Percentiles rank a stretch among this genome's conserved stretches.
Evolutionary conservation across 2,329 filamentous ascomycete genomes (phyloP).

Genomic region (Ascochyta viciae-villosae): DNA sequence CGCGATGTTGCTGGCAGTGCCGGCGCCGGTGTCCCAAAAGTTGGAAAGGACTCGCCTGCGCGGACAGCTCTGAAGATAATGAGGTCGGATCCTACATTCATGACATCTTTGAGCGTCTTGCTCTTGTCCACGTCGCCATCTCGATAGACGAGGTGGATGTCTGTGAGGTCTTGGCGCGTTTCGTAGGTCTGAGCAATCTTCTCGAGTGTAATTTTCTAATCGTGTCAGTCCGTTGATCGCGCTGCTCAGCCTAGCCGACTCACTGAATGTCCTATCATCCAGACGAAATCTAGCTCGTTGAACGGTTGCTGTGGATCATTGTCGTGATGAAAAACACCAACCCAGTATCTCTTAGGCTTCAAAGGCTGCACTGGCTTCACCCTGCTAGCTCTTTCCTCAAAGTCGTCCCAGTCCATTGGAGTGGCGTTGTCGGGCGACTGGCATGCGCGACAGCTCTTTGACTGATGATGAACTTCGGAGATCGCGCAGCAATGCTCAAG

Average conservation of each 20-base stretch:
- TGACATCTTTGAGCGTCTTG: constrained; percentile 3
- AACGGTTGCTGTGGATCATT: constrained; percentile 20
- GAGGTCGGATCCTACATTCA: background rate
- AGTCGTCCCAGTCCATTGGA: constrained; percentile 30
- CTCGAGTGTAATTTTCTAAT: constrained; percentile 31
- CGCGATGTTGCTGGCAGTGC: background rate
- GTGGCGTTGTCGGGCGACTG: no score
- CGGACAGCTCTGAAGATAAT: constrained; percentile 6
- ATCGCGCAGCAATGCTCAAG: background rate
- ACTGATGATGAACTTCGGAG: background rate
- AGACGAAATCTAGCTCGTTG: constrained; percentile 41
- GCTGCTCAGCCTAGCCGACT: constrained; percentile 12
- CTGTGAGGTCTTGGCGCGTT: constrained; percentile 5
- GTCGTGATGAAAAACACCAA: constrained; percentile 43
- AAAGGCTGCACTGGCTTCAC: constrained; percentile 26
- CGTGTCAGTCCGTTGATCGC: background rate
- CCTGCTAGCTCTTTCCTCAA: constrained; percentile 27
- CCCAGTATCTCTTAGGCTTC: constrained; percentile 38
- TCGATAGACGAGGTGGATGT: constrained; percentile 29
- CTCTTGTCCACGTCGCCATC: constrained; percentile 1
- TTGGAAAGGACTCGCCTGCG: background rate
- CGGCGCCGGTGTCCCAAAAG: background rate
- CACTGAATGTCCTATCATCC: constrained; percentile 46
- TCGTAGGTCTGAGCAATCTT: constrained; percentile 28
- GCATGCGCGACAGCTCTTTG: background rate